phyloP scores from a whole-genome alignment of 768 basidiomycete species.

The Gloeophyllum trabeum region DNA sequence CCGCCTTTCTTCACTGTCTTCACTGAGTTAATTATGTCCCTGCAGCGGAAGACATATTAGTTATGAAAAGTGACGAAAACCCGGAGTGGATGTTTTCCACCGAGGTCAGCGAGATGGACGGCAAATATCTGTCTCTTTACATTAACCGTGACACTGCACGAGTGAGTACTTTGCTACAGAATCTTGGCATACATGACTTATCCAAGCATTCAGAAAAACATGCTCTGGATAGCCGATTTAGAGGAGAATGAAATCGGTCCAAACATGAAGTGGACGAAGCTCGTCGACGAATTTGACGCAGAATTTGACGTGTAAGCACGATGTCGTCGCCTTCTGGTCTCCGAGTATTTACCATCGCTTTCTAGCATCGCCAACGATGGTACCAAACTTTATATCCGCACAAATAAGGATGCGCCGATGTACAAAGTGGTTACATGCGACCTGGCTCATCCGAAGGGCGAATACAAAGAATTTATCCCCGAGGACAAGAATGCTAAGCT shows the following conservation, averaged over 20 bases:
- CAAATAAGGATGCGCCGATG: constrained; percentile 55
- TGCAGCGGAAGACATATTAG: constrained; percentile 56
- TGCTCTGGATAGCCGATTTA: constrained; percentile 65
- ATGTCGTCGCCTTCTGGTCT: constrained; percentile 1
- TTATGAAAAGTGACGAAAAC: constrained; percentile 51
- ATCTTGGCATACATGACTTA: constrained; percentile 1
- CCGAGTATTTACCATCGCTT: background rate
- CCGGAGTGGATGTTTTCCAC: constrained; percentile 56
- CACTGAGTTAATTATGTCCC: too few relatives aligned
- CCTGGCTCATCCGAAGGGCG: constrained; percentile 33
- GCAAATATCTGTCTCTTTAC: constrained; percentile 48
- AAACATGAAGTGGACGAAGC: constrained; percentile 62
- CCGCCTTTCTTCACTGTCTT: too few relatives aligned
- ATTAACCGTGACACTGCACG: constrained; percentile 50
- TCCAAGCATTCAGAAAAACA: constrained; percentile 58
- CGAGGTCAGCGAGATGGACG: constrained; percentile 47
- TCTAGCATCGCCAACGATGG: constrained; percentile 55
- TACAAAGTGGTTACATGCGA: constrained; percentile 60
- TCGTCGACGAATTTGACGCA: constrained; percentile 59
- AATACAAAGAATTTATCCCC: constrained; percentile 50
- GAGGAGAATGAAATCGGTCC: constrained; percentile 44
- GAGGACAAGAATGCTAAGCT: constrained; percentile 57
- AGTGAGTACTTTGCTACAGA: constrained; percentile 32
- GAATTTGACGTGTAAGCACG: constrained; percentile 48
- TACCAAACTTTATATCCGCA: constrained; percentile 48